Evolutionary conservation across 1,139 yeast genomes (phyloP).

Genomic region (Torulaspora pretoriensis): DNA sequence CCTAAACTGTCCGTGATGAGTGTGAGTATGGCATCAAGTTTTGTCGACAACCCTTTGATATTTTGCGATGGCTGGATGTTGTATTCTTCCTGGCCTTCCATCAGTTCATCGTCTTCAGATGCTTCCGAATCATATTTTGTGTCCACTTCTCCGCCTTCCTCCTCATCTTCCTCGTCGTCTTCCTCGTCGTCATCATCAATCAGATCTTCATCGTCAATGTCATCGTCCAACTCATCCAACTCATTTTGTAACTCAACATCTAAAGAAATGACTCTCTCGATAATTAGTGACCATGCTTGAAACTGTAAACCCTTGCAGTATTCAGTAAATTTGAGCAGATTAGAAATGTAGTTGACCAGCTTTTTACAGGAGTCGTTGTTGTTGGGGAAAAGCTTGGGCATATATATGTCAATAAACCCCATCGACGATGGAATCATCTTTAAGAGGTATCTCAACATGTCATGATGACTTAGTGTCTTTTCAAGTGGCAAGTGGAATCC

Average conservation of each 20-base stretch:
- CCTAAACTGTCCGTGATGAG: slow-evolving; percentile 51
- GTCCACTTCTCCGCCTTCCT: slow-evolving; percentile 24
- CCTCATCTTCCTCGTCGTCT: slow-evolving; percentile 39
- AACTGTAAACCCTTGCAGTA: slow-evolving; percentile 74
- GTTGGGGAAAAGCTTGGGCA: slow-evolving; percentile 70
- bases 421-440: slow-evolving; percentile 78
- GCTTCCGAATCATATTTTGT: slow-evolving; percentile 33
- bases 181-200: slow-evolving; percentile 63
- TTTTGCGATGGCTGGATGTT: slow-evolving; percentile 48
- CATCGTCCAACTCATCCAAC: slow-evolving; percentile 79
- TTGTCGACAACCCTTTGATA: slow-evolving; percentile 55
- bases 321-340: slow-evolving; percentile 53
- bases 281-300: slow-evolving; percentile 72
- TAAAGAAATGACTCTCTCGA: slow-evolving; percentile 76
- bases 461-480: slow-evolving; percentile 57
- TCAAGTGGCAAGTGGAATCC: slow-evolving; percentile 46
- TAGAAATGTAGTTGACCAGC: slow-evolving; percentile 60
- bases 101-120: slow-evolving; percentile 35
- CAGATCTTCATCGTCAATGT: slow-evolving; percentile 49
- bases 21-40: slow-evolving; percentile 65
- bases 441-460: slow-evolving; percentile 57
- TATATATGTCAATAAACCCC: slow-evolving; percentile 54
- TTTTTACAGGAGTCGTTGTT: slow-evolving; percentile 57
- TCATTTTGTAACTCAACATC: slow-evolving; percentile 95
- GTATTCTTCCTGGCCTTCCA: slow-evolving; percentile 44